Percentiles rank a stretch among this genome's conserved stretches.
Evolutionary conservation across 139 green algal species (phyloP).

Genomic region (Haematococcus lacustris): DNA sequence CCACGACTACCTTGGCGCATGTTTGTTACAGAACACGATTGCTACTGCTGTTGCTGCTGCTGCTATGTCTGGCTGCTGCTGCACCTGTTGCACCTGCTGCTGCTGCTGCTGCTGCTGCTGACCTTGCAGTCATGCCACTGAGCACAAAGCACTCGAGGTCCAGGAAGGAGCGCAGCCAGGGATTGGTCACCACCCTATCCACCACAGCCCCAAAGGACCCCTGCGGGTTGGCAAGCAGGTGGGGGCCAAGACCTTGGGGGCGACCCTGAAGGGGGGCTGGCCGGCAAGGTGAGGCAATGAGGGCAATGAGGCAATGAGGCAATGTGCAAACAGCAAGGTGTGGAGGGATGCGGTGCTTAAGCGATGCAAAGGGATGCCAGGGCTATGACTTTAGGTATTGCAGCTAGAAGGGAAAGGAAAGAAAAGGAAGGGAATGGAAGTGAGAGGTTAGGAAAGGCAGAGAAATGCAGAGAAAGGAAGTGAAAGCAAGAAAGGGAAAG

Average conservation of each 20-base stretch:
- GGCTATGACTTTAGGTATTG: background rate
- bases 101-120: no score
- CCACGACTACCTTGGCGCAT: no score
- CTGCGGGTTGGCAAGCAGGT: conserved; percentile 12
- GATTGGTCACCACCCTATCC: conserved; percentile 54
- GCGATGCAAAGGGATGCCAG: background rate
- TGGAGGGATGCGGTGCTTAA: background rate
- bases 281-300: background rate
- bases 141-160: conserved; percentile 84
- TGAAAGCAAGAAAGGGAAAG: no score
- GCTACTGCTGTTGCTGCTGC: no score
- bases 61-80: no score
- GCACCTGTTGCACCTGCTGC: no score
- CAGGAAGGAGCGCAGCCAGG: conserved; percentile 54
- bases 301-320: background rate
- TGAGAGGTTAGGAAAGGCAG: no score
- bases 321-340: background rate
- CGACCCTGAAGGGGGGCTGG: background rate
- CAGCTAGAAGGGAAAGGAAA: no score
- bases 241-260: background rate
- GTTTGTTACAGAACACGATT: no score
- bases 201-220: conserved; percentile 59
- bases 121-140: conserved; percentile 9
- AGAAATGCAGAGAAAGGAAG: background rate
- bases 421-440: no score